Conservation (phyloP, 1,284 basidiomycete species). For the Earliella scabrosa region DNA sequence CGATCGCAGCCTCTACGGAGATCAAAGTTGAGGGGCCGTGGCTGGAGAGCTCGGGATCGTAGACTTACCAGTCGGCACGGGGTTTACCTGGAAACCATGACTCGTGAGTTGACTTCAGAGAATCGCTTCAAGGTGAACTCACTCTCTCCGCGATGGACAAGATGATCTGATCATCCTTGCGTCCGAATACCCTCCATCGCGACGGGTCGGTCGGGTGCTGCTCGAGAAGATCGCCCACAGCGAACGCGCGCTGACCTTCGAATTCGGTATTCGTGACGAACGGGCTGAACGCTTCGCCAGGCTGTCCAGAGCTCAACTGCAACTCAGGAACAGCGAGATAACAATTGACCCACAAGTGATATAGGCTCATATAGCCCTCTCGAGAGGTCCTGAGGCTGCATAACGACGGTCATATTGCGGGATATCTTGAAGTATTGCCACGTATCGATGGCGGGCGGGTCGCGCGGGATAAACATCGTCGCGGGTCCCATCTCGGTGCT, state of each 20-base stretch:
- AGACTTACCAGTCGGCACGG: too few species aligned
- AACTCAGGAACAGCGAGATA: background rate
- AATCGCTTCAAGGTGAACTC: too few species aligned
- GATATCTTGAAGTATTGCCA: slow-evolving; percentile 28
- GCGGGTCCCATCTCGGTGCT: slow-evolving; percentile 22
- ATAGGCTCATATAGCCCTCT: slow-evolving; percentile 17
- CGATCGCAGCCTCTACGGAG: background rate
- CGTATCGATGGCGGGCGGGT: slow-evolving; percentile 13
- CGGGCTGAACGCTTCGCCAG: slow-evolving; percentile 1
- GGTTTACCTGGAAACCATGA: background rate
- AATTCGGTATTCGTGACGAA: slow-evolving; percentile 8
- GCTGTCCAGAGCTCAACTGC: too few species aligned
- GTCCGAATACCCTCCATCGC: slow-evolving; percentile 10
- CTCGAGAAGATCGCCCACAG: slow-evolving; percentile 9
- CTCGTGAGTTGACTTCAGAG: too few species aligned
- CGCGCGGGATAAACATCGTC: slow-evolving; percentile 19
- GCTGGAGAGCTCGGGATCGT: too few species aligned
- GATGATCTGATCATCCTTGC: slow-evolving; percentile 10
- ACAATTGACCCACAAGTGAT: slow-evolving; percentile 16
- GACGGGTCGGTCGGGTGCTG: slow-evolving; percentile 6
- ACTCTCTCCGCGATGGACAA: background rate
- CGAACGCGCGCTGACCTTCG: slow-evolving; percentile 6
- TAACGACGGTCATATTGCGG: slow-evolving; percentile 14
- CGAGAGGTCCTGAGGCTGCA: slow-evolving; percentile 9
- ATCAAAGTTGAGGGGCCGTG: too few species aligned